Percentiles rank a stretch among this genome's conserved stretches.
Evolutionary conservation across 1,284 basidiomycete genomes (phyloP).

Genomic region (Stygiomarasmius scandens): DNA sequence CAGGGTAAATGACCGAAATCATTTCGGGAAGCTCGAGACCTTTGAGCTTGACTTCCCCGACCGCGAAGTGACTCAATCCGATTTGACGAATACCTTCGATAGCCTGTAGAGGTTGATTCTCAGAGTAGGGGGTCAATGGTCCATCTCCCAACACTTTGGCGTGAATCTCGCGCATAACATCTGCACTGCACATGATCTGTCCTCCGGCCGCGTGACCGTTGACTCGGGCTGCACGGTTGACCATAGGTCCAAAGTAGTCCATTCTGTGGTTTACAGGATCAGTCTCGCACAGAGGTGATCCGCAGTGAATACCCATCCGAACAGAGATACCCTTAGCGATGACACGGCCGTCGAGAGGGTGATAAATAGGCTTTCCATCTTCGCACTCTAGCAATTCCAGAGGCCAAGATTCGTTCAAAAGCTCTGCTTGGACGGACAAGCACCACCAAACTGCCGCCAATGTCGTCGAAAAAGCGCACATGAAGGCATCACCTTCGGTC

Average conservation of each 20-base stretch:
- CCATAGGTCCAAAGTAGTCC: constrained; percentile 96
- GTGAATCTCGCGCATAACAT: constrained; percentile 85
- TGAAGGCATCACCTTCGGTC: constrained; percentile 99
- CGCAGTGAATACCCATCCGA: constrained; percentile 97
- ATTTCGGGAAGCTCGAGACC: constrained; percentile 91
- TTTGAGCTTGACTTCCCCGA: constrained; percentile 93
- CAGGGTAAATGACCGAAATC: constrained; percentile 85
- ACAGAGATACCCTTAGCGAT: constrained; percentile 91
- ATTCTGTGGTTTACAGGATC: constrained; percentile 95
- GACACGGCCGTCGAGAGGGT: constrained; percentile 62
- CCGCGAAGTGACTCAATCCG: constrained; percentile 72
- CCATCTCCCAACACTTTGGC: constrained; percentile 58
- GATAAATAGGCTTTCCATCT: constrained; percentile 85
- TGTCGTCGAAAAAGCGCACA: constrained; percentile 94
- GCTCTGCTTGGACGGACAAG: constrained; percentile 83
- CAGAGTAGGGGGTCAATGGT: constrained; percentile 58
- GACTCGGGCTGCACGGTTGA: constrained; percentile 90
- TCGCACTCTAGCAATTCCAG: constrained; percentile 91
- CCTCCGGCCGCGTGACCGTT: constrained; percentile 86
- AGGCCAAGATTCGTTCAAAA: constrained; percentile 91
- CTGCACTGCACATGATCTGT: constrained; percentile 91
- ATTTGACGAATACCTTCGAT: constrained; percentile 76
- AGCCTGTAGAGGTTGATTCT: constrained; percentile 54
- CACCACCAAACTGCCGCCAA: constrained; percentile 91
- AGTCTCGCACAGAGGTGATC: constrained; percentile 86